phyloP scores from a whole-genome alignment of 352 stramenopile species.

The Phytophthora constricta region DNA sequence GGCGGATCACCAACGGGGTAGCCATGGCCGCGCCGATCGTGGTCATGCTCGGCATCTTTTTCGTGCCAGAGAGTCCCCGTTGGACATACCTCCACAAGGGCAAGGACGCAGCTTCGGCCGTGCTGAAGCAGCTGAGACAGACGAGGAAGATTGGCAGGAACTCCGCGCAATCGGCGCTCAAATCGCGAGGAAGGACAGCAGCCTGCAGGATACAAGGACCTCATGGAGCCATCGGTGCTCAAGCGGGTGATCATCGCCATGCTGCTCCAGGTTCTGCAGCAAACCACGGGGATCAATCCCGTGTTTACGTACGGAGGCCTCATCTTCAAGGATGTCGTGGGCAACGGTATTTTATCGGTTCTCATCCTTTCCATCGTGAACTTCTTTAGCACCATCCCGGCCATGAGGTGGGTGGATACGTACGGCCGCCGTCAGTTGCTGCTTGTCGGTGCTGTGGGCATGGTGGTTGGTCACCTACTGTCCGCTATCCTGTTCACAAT shows the following conservation, averaged over 20 bases:
- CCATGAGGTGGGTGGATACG: slow-evolving; percentile 56
- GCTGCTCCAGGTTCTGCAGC: slow-evolving; percentile 55
- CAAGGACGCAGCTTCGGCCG: slow-evolving; percentile 46
- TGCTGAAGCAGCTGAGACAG: slow-evolving; percentile 51
- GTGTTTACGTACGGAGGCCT: slow-evolving; percentile 55
- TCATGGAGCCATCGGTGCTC: slow-evolving; percentile 50
- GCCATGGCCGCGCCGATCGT: slow-evolving; percentile 47
- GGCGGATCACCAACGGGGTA: slow-evolving; percentile 55
- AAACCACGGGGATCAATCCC: slow-evolving; percentile 57
- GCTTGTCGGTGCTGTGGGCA: slow-evolving; percentile 46
- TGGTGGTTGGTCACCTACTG: slow-evolving; percentile 52
- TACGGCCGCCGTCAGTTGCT: slow-evolving; percentile 50
- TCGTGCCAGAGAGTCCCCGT: slow-evolving; percentile 46
- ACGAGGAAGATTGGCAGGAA: slow-evolving; percentile 47
- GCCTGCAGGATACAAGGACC: slow-evolving; percentile 39
- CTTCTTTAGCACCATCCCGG: slow-evolving; percentile 53
- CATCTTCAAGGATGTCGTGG: slow-evolving; percentile 58
- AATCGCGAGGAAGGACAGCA: slow-evolving; percentile 46
- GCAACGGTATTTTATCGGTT: slow-evolving; percentile 48
- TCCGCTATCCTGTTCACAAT: slow-evolving; percentile 49
- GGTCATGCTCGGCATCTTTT: slow-evolving; percentile 62
- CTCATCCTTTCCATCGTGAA: slow-evolving; percentile 61
- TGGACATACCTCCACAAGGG: slow-evolving; percentile 52
- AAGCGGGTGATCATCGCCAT: slow-evolving; percentile 55
- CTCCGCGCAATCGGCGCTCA: slow-evolving; percentile 55